Evolutionary conservation across 208 protist genomes (phyloP).

Genomic region (Leishmania aethiopica): DNA sequence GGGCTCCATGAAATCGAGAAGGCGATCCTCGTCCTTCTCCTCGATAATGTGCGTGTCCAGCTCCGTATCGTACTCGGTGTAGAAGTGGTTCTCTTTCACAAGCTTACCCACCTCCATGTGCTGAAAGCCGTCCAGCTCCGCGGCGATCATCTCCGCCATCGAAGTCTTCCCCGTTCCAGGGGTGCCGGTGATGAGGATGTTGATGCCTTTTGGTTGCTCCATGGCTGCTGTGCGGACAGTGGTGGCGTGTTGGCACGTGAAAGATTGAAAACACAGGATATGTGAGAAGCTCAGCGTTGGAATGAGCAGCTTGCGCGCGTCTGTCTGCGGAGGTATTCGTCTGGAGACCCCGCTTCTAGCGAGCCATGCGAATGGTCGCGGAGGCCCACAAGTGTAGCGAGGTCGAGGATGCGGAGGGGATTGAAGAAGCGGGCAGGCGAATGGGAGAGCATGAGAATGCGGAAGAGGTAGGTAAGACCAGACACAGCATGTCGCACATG

Average conservation of each 20-base stretch:
- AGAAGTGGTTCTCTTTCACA: conserved; percentile 92
- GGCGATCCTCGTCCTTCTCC: conserved; percentile 92
- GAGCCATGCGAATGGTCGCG: neutral
- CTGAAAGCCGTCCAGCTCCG: conserved; percentile 67
- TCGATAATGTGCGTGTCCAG: conserved; percentile 94
- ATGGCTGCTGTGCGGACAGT: conserved; percentile 20
- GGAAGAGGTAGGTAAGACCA: neutral
- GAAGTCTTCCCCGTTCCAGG: conserved; percentile 98
- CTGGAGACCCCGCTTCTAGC: neutral
- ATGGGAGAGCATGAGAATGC: neutral
- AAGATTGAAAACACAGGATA: neutral
- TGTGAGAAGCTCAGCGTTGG: neutral
- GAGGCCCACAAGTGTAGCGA: neutral
- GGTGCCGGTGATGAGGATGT: conserved; percentile 96
- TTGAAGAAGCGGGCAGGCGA: neutral
- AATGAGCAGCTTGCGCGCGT: neutral
- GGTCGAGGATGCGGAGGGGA: neutral
- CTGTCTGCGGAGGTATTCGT: neutral
- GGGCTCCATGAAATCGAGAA: conserved; percentile 96
- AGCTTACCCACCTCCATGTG: conserved; percentile 93
- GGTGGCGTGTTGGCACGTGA: neutral
- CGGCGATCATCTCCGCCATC: conserved; percentile 73
- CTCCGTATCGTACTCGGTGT: conserved; percentile 92
- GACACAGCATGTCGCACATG: neutral
- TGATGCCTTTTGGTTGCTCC: conserved; percentile 77